A percentile compares a stretch with the other conserved stretches of the same genome.
Evolutionary conservation across 1,139 yeast genomes (phyloP).

Genomic region (Schizosaccharomyces versatilis): DNA sequence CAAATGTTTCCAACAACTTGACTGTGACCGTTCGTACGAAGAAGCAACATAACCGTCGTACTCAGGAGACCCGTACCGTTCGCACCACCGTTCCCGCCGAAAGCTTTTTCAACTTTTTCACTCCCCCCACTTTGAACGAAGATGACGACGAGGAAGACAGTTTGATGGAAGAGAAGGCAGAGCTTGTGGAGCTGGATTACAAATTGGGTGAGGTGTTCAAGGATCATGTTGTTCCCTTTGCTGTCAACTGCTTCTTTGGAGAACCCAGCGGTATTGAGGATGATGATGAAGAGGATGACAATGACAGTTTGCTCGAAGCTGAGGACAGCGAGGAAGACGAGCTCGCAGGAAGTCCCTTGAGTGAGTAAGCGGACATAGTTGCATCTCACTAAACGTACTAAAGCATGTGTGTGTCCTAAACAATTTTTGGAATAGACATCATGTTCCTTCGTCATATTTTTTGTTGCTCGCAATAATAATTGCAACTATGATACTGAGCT

Average conservation of each 20-base stretch:
- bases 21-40: conserved; percentile 79
- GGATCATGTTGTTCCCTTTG: conserved; percentile 86
- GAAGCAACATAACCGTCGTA: conserved; percentile 55
- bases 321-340: conserved; percentile 27
- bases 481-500: too few species aligned
- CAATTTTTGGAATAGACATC: too few species aligned
- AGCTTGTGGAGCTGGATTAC: conserved; percentile 31
- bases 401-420: too few species aligned
- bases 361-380: too few species aligned
- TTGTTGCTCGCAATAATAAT: too few species aligned
- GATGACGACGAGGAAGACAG: conserved; percentile 20
- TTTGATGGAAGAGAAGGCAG: not conserved
- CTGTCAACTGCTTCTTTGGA: conserved; percentile 95
- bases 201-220: conserved; percentile 91
- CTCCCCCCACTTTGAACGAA: conserved; percentile 43
- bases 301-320: conserved; percentile 25
- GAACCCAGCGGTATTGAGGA: conserved; percentile 45
- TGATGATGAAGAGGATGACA: conserved; percentile 31
- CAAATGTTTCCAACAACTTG: conserved; percentile 46
- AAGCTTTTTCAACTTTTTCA: conserved; percentile 86
- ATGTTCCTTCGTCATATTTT: too few species aligned
- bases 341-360: not conserved
- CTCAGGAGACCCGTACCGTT: conserved; percentile 88
- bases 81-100: conserved; percentile 84
- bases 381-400: too few species aligned